Evolutionary conservation across 176 grass and related monocot genomes (phyloP).

Genomic region (Avena insularis): DNA sequence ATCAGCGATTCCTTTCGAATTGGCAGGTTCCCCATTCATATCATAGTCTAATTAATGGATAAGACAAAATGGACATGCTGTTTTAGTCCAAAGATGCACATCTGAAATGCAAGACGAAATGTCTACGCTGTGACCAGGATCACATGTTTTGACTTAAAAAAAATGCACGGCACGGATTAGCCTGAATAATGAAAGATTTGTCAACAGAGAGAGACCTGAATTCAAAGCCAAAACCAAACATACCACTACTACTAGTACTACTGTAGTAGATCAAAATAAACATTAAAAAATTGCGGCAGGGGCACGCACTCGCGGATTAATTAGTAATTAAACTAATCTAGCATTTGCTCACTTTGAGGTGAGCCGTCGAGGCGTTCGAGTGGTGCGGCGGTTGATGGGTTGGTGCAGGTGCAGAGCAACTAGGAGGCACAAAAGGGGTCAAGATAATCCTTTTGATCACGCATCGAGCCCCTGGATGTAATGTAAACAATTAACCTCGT

Average conservation of each 20-base stretch:
- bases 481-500: constrained; percentile 5
- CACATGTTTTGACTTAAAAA: neutral
- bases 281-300: neutral
- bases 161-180: neutral
- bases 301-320: constrained; percentile 4
- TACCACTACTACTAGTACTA: too few species aligned
- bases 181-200: neutral
- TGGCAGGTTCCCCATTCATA: neutral
- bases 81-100: neutral
- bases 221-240: constrained; percentile 27
- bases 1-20: neutral
- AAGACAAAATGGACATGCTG: neutral
- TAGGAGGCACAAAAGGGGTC: neutral
- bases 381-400: constrained; percentile 23
- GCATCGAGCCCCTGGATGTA: neutral
- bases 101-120: neutral
- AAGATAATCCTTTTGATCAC: constrained; percentile 22
- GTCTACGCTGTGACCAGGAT: neutral
- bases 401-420: constrained; percentile 36
- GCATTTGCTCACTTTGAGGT: constrained; percentile 2
- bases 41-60: neutral
- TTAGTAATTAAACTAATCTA: neutral
- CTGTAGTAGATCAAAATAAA: neutral
- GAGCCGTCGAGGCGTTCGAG: constrained; percentile 1
- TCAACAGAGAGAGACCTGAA: constrained; percentile 42